phyloP scores from a whole-genome alignment of 768 basidiomycete species.

The Leccinum pellstonianum region DNA sequence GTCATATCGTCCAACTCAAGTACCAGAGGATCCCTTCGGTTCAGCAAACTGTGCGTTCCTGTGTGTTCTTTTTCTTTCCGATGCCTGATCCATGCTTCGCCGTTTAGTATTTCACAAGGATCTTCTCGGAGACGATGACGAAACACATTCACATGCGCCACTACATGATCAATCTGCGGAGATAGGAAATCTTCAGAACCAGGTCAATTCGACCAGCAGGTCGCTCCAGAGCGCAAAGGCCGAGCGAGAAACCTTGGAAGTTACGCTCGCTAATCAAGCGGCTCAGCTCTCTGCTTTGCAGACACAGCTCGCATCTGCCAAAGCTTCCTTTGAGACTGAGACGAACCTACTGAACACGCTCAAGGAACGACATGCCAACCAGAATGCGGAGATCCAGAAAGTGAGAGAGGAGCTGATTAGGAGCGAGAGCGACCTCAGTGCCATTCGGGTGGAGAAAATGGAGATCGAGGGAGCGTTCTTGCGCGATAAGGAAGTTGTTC shows the following conservation, averaged over 20 bases:
- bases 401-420: slow-evolving; percentile 76
- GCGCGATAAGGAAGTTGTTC: slow-evolving; percentile 91
- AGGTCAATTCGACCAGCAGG: slow-evolving; percentile 74
- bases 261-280: slow-evolving; percentile 62
- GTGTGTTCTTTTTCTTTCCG: not conserved
- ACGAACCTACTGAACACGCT: slow-evolving; percentile 63
- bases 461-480: slow-evolving; percentile 86
- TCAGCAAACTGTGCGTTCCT: slow-evolving; percentile 28
- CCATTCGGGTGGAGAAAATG: slow-evolving; percentile 81
- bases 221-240: slow-evolving; percentile 63
- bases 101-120: slow-evolving; percentile 39
- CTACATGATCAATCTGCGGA: slow-evolving; percentile 77
- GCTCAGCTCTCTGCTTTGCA: slow-evolving; percentile 78
- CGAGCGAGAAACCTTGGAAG: slow-evolving; percentile 68
- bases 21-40: slow-evolving; percentile 51
- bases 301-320: slow-evolving; percentile 78
- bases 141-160: slow-evolving; percentile 45
- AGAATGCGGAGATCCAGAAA: slow-evolving; percentile 71
- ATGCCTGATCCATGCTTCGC: slow-evolving; percentile 9
- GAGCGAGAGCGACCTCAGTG: slow-evolving; percentile 91
- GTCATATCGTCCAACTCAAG: slow-evolving; percentile 20
- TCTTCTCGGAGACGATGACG: slow-evolving; percentile 72
- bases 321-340: slow-evolving; percentile 85
- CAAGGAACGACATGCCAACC: slow-evolving; percentile 64
- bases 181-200: slow-evolving; percentile 85